A percentile compares a stretch with the other conserved stretches of the same genome.
Conservation (phyloP, 176 grass and related monocot species). For the Coix lacrymajobi region DNA sequence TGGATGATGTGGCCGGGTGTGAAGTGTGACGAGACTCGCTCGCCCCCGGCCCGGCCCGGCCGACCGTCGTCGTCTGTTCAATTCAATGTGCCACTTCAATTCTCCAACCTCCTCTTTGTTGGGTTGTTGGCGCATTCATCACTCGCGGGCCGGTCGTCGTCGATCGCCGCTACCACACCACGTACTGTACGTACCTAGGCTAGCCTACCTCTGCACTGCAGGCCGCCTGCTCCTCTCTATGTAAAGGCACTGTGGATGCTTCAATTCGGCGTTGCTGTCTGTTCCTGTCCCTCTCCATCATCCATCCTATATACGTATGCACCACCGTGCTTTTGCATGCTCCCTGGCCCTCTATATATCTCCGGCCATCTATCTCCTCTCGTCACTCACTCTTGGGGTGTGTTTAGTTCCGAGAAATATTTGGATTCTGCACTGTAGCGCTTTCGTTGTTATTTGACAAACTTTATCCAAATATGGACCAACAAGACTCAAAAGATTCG, state of each 20-base stretch:
- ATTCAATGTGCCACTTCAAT: conserved; percentile 57
- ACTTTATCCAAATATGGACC: no score
- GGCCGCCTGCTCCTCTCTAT: not conserved
- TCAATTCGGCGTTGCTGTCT: not conserved
- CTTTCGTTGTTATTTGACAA: no score
- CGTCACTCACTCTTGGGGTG: no score
- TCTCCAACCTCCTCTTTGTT: conserved; percentile 61
- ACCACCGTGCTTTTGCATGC: no score
- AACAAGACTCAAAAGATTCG: no score
- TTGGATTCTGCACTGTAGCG: no score
- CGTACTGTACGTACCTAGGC: not conserved
- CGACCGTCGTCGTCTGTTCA: not conserved
- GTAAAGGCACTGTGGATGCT: not conserved
- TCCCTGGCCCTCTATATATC: no score
- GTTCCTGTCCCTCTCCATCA: not conserved
- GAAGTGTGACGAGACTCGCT: not conserved
- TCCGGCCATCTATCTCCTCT: no score
- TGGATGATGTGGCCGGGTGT: not conserved
- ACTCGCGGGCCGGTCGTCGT: not conserved
- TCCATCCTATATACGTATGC: not conserved
- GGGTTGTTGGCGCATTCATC: conserved; percentile 48
- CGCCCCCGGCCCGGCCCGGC: not conserved
- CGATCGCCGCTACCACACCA: not conserved
- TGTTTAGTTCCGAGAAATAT: no score
- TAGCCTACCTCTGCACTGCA: not conserved